Evolutionary conservation across 495 filamentous ascomycete genomes (phyloP).

Genomic region (Neurospora terricola): DNA sequence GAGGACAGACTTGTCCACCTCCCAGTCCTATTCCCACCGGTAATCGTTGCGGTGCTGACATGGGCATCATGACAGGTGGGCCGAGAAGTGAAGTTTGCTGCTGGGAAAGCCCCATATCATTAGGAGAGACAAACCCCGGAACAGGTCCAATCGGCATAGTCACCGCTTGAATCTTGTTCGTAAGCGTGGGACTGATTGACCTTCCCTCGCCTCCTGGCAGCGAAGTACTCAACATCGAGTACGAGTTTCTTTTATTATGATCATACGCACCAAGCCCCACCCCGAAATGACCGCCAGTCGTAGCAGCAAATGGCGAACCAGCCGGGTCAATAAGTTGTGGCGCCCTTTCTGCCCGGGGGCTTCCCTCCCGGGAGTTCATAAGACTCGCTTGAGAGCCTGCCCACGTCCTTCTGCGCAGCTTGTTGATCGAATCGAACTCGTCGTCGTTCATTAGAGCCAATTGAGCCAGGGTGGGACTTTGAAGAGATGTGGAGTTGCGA

Average conservation of each 20-base stretch:
- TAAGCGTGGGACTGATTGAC: background rate
- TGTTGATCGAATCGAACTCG: slow-evolving; percentile 52
- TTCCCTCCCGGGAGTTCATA: slow-evolving; percentile 48
- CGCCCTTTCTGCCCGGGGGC: slow-evolving; percentile 36
- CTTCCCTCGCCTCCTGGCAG: background rate
- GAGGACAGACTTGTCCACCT: background rate
- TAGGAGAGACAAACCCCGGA: background rate
- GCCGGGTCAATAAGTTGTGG: background rate
- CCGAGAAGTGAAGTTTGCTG: background rate
- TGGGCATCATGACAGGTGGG: background rate
- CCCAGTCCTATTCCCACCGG: background rate
- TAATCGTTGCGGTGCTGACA: background rate
- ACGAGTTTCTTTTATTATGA: background rate
- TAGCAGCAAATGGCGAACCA: background rate
- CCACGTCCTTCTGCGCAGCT: slow-evolving; percentile 65
- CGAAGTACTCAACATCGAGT: background rate
- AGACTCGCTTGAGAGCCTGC: slow-evolving; percentile 70
- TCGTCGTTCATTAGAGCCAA: slow-evolving; percentile 60
- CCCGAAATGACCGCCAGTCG: background rate
- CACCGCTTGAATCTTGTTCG: background rate
- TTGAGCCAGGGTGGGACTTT: slow-evolving; percentile 58
- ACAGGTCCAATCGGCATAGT: background rate
- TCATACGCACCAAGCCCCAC: background rate
- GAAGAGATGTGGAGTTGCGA: slow-evolving; percentile 11
- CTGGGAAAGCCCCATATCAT: background rate